These are phyloP conservation scores for Fagus crenata DNA, from an alignment of 306 rosid species.

Conservation along the genomic window DNA sequence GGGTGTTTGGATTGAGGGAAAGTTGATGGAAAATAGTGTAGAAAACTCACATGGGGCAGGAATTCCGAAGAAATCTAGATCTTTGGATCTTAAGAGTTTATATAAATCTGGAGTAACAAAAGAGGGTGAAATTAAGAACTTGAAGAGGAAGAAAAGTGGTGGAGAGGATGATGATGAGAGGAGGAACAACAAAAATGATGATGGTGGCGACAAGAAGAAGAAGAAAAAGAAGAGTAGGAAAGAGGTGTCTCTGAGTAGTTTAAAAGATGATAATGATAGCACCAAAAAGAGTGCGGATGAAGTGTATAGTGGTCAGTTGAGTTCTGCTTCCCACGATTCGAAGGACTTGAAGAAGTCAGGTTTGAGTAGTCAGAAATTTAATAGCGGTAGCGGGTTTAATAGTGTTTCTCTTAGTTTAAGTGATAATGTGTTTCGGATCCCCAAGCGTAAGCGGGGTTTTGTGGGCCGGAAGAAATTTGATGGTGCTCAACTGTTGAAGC, in stretches of 20 bases:
- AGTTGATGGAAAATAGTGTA: slow-evolving; percentile 78
- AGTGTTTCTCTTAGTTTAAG: slow-evolving; percentile 47
- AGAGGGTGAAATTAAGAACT: slow-evolving; percentile 38
- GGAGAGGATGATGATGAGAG: slow-evolving; percentile 46
- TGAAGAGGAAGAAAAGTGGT: slow-evolving; percentile 53
- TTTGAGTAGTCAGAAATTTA: slow-evolving; percentile 42
- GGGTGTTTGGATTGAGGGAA: slow-evolving; percentile 48
- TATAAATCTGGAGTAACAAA: slow-evolving; percentile 48
- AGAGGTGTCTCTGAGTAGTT: slow-evolving; percentile 71
- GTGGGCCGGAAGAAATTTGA: slow-evolving; percentile 67
- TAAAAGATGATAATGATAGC: slow-evolving; percentile 63
- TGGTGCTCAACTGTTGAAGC: slow-evolving; percentile 37
- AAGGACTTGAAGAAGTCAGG: slow-evolving; percentile 49
- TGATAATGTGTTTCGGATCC: slow-evolving; percentile 56
- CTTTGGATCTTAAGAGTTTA: slow-evolving; percentile 87
- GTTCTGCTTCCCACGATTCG: slow-evolving; percentile 46
- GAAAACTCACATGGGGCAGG: slow-evolving; percentile 60
- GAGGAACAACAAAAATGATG: slow-evolving; percentile 28
- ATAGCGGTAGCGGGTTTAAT: slow-evolving; percentile 43
- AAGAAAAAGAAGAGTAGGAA: slow-evolving; percentile 56
- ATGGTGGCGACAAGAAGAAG: slow-evolving; percentile 47
- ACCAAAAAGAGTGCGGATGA: slow-evolving; percentile 47
- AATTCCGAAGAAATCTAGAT: slow-evolving; percentile 67
- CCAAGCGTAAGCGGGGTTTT: slow-evolving; percentile 79
- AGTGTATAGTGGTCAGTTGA: slow-evolving; percentile 39